Evolutionary conservation across 2,329 filamentous ascomycete genomes (phyloP), one percentile per base, ranked within the genome.

Genomic region (Trichoderma endophyticum): DNA sequence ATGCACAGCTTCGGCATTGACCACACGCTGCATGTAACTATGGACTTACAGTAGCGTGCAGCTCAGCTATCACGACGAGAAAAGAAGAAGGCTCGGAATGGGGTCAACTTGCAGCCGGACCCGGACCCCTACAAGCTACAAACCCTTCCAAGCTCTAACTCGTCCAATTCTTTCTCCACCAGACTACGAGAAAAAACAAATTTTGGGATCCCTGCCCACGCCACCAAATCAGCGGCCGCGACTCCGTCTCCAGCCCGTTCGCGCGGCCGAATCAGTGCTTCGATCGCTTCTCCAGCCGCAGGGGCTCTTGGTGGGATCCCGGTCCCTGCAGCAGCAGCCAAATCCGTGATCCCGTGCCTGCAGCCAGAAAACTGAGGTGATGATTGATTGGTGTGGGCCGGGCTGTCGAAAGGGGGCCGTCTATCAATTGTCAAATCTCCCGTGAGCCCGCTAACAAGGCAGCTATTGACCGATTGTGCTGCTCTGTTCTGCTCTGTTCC

Each of bases 351-450:
- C 60, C 43, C 63, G 43, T 56, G 63, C 28, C 63, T 66, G 57
- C 56, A 34, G 36, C 56, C 30, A n/a, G 57, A 18, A n/a, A 67
- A 8, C 39, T 18, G 15, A 43, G 7, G 15, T 67, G 57, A n/a
- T 54, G 57, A 54, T 62, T 69, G 66, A 39, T 59, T 67, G 66
- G 57, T 36, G 66, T 69, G 66, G 67, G 59, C 67, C 67, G 15
- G 36, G 57, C 57, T 59, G 26, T 70, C 57, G 67, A 70, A 54
- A 70, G 67, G 67, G 66, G 66, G 63, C 43, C 30, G 63, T 26
- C 36, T 57, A n/a, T 66, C 48, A n/a, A 56, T 67, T 67, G 64
- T 54, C 56, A 70, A 70, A 70, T 62, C 67, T 70, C 66, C 65
- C 65, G 34, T 4, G 18, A 59, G 43, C 48, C 43, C 63, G n/a